Conservation (phyloP, 331 rosid species). For the Telfairia occidentalis region DNA sequence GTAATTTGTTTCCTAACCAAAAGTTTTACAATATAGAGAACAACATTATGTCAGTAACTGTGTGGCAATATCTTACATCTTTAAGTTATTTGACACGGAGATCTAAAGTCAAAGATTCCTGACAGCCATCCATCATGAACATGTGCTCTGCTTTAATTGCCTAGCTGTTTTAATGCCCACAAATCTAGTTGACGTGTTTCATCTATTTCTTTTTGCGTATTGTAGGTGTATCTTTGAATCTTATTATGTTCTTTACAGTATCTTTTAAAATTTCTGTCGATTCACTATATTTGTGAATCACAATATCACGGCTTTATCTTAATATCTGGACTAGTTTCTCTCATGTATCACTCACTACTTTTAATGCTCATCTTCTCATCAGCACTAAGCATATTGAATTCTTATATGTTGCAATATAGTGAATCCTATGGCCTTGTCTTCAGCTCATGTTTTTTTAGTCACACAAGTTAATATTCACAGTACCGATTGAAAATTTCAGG, state of each 20-base stretch:
- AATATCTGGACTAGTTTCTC: neutral
- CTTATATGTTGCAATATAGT: neutral
- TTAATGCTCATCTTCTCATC: neutral
- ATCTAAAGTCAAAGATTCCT: neutral
- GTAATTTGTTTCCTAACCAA: neutral
- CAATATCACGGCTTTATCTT: neutral
- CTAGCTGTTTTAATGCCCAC: neutral
- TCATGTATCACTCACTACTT: neutral
- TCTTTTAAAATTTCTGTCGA: neutral
- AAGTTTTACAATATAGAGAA: neutral
- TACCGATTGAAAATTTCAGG: conserved; percentile 10
- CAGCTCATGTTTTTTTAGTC: neutral
- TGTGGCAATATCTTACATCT: neutral
- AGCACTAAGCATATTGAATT: neutral
- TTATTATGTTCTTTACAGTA: neutral
- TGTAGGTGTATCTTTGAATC: neutral
- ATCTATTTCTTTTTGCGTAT: neutral
- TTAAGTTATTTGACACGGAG: neutral
- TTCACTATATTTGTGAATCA: neutral
- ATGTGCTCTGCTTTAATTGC: neutral
- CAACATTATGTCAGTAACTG: neutral
- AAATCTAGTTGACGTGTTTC: neutral
- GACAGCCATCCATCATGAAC: neutral
- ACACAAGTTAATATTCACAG: neutral
- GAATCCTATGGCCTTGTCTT: neutral